Evolutionary conservation across 148 eudicot species (phyloP).

Genomic region (Amaranthus palmeri): DNA sequence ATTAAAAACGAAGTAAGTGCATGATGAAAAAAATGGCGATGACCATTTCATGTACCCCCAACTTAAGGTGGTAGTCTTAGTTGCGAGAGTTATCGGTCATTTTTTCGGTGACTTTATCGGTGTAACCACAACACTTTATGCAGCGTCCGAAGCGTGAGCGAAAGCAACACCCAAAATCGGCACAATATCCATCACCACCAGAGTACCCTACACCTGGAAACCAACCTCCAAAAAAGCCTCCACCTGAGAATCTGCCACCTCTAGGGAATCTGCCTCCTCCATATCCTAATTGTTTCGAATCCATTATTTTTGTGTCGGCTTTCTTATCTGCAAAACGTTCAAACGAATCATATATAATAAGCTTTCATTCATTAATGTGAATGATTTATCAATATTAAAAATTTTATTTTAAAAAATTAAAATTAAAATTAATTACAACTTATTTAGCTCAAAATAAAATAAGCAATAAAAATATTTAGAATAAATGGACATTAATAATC

Average conservation of each 20-base stretch:
- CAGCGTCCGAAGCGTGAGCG: constrained; percentile 17
- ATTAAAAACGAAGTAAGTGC: too few species aligned
- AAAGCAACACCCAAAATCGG: constrained; percentile 4
- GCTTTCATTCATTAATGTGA: too few species aligned
- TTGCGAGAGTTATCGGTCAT: constrained; percentile 1
- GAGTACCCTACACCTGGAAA: constrained; percentile 2
- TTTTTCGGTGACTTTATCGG: constrained; percentile 6
- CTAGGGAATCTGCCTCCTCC: constrained; percentile 6
- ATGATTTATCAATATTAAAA: too few species aligned
- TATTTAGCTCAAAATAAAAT: too few species aligned
- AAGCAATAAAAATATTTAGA: too few species aligned
- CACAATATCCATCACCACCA: constrained; percentile 1
- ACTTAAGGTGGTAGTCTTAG: too few species aligned
- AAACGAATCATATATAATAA: too few species aligned
- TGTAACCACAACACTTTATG: constrained; percentile 17
- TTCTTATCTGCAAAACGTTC: neutral
- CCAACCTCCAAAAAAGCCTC: constrained; percentile 10
- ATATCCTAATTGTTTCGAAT: constrained; percentile 2
- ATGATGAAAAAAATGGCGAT: too few species aligned
- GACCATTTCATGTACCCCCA: too few species aligned
- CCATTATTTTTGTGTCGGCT: neutral
- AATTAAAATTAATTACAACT: too few species aligned
- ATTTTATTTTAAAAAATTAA: too few species aligned
- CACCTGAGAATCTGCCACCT: constrained; percentile 12
- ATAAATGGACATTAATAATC: too few species aligned